phyloP scores from a whole-genome alignment of 768 basidiomycete species.

The Austroboletus festivus region DNA sequence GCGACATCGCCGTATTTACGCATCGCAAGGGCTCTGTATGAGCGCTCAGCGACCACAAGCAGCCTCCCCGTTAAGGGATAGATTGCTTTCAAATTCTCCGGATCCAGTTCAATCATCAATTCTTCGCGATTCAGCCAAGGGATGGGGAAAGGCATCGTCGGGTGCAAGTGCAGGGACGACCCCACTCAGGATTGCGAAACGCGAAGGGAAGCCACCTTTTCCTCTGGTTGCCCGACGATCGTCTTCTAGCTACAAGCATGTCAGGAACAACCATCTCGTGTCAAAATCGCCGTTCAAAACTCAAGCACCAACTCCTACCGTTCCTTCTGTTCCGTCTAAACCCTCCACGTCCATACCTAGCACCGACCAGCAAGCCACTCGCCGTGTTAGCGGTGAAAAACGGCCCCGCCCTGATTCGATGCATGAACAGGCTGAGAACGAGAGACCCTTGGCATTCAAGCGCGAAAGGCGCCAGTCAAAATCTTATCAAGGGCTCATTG shows the following conservation, averaged over 20 bases:
- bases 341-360: conserved; percentile 16
- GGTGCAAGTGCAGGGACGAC: conserved; percentile 40
- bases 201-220: conserved; percentile 46
- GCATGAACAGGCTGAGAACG: conserved; percentile 68
- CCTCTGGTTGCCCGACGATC: conserved; percentile 63
- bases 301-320: conserved; percentile 53
- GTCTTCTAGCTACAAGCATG: conserved; percentile 77
- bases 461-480: conserved; percentile 73
- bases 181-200: conserved; percentile 73
- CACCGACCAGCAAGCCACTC: conserved; percentile 18
- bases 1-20: conserved; percentile 6
- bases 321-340: conserved; percentile 44
- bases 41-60: conserved; percentile 23
- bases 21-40: conserved; percentile 19
- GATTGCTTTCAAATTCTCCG: conserved; percentile 58
- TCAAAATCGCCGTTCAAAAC: conserved; percentile 85
- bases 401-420: conserved; percentile 70
- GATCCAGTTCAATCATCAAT: conserved; percentile 65
- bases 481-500: conserved; percentile 66
- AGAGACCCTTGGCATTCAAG: conserved; percentile 67
- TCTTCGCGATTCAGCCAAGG: conserved; percentile 59
- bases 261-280: conserved; percentile 74
- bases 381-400: conserved; percentile 74
- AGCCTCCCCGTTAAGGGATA: conserved; percentile 54
- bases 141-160: conserved; percentile 54